Percentiles rank a stretch among this genome's conserved stretches.
Evolutionary conservation across 2,329 filamentous ascomycete species (phyloP).

Genomic region (Scedosporium aurantiacum): DNA sequence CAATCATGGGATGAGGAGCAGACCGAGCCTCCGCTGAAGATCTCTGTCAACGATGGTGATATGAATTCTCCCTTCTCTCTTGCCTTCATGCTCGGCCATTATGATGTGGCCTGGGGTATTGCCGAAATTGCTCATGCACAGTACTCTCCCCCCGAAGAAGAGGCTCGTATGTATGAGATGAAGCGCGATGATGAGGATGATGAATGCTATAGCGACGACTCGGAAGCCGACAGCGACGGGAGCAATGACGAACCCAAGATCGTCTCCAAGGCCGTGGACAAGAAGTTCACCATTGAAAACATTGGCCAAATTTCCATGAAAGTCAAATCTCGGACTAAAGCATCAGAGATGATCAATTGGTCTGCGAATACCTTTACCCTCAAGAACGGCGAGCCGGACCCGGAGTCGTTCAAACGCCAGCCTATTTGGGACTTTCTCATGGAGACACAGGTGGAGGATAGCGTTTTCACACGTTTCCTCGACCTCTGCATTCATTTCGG

Average conservation of each 20-base stretch:
- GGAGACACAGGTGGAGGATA: conserved; percentile 34
- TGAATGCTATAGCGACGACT: conserved; percentile 20
- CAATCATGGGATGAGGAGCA: conserved; percentile 43
- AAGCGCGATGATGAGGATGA: conserved; percentile 25
- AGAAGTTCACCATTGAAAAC: conserved; percentile 65
- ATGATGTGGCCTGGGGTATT: conserved; percentile 51
- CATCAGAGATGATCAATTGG: conserved; percentile 39
- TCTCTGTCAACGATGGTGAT: conserved; percentile 44
- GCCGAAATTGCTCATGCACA: conserved; percentile 62
- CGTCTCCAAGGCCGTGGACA: conserved; percentile 46
- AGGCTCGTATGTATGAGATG: conserved; percentile 36
- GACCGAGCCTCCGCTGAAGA: conserved; percentile 48
- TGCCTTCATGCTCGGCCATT: conserved; percentile 55
- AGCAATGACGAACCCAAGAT: conserved; percentile 31
- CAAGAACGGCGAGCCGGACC: conserved; percentile 17
- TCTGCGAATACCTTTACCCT: conserved; percentile 22
- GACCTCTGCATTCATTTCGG: conserved; percentile 37
- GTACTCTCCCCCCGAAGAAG: conserved; percentile 46
- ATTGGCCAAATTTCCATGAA: conserved; percentile 56
- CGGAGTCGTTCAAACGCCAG: conserved; percentile 11
- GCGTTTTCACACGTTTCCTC: conserved; percentile 46
- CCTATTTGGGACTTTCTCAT: conserved; percentile 35
- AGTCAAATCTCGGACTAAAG: conserved; percentile 52
- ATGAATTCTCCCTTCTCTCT: conserved; percentile 54
- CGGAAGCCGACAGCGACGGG: conserved; percentile 23